These are phyloP conservation scores for Colletotrichum camelliae DNA, from an alignment of 2,329 filamentous ascomycete species.

Conservation along the genomic window DNA sequence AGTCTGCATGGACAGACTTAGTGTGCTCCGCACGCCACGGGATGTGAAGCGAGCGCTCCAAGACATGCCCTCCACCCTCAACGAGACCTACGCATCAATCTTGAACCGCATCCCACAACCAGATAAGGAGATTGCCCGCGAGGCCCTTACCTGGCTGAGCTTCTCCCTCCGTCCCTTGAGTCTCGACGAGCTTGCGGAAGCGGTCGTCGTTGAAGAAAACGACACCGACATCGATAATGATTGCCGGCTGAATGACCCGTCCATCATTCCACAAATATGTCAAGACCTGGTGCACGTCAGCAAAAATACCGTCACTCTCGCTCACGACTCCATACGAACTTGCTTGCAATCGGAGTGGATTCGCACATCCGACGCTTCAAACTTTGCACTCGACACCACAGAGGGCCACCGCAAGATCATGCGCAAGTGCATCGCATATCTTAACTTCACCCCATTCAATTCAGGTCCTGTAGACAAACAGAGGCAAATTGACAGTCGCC, in stretches of 20 bases:
- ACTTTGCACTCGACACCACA: constrained; percentile 23
- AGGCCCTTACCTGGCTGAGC: constrained; percentile 30
- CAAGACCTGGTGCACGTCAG: constrained; percentile 22
- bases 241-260: constrained; percentile 24
- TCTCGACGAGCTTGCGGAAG: constrained; percentile 29
- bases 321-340: constrained; percentile 28
- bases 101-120: constrained; percentile 26
- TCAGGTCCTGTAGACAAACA: constrained; percentile 13
- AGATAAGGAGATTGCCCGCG: constrained; percentile 27
- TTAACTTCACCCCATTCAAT: constrained; percentile 22
- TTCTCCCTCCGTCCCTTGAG: constrained; percentile 29
- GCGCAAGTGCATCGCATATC: constrained; percentile 28
- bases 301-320: constrained; percentile 23
- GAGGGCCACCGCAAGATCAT: constrained; percentile 24
- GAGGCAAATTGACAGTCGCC: neutral
- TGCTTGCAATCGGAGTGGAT: constrained; percentile 26
- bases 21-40: constrained; percentile 25
- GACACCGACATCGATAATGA: constrained; percentile 29
- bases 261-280: constrained; percentile 25
- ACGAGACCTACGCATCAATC: constrained; percentile 27
- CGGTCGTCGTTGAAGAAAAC: constrained; percentile 29
- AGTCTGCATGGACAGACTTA: constrained; percentile 30
- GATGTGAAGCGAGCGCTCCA: constrained; percentile 25
- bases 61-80: constrained; percentile 27
- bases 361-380: constrained; percentile 19